A percentile compares a stretch with the other conserved stretches of the same genome.
phyloP scores from a whole-genome alignment of 2,329 filamentous ascomycete species.

The Verticillium nonalfalfae region DNA sequence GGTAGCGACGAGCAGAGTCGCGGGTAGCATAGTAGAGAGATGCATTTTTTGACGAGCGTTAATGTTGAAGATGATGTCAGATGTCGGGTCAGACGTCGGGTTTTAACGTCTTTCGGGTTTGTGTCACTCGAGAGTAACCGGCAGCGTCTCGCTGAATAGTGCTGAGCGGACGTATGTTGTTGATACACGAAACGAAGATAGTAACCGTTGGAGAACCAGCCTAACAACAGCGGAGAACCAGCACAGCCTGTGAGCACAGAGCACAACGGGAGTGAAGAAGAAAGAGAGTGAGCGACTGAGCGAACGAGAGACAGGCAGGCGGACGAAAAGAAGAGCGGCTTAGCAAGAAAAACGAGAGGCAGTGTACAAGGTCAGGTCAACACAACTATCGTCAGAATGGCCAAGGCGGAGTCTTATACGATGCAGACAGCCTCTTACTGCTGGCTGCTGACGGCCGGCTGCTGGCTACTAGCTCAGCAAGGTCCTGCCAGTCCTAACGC shows the following conservation, averaged over 20 bases:
- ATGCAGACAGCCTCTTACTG: not conserved
- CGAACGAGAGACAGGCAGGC: conserved; percentile 1
- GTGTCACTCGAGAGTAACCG: not conserved
- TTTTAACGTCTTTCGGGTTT: not conserved
- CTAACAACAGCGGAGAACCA: not conserved
- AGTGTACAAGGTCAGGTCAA: not conserved
- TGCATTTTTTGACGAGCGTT: conserved; percentile 18
- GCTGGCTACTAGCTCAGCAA: not conserved
- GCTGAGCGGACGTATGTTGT: no score
- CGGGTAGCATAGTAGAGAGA: conserved; percentile 15
- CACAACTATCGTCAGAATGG: not conserved
- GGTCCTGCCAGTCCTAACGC: not conserved
- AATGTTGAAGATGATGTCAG: conserved; percentile 9
- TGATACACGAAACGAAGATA: not conserved
- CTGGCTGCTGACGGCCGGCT: not conserved
- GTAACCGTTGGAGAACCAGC: not conserved
- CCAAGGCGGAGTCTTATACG: not conserved
- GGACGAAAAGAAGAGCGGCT: not conserved
- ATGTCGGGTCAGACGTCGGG: not conserved
- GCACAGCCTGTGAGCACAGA: not conserved
- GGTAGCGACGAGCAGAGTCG: conserved; percentile 18
- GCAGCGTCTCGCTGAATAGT: not conserved
- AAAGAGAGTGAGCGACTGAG: conserved; percentile 6
- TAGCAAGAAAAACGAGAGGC: not conserved
- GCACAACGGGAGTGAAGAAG: not conserved